phyloP scores from a whole-genome alignment of 345 rosid genomes.

The Erucastrum elatum region DNA sequence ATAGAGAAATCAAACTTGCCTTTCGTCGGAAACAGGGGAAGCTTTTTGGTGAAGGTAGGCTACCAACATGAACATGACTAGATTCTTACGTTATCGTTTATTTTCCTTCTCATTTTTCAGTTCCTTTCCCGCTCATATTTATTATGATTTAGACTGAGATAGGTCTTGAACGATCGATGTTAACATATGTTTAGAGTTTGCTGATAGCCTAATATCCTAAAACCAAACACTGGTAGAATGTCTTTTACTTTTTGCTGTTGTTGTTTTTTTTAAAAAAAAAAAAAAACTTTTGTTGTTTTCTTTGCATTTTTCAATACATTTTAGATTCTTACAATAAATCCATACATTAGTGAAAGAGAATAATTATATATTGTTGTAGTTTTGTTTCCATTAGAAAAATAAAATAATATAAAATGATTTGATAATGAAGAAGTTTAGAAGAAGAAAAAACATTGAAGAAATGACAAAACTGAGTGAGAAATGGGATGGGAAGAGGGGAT shows the following conservation, averaged over 20 bases:
- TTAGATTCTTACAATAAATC: background rate
- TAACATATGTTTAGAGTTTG: constrained; percentile 11
- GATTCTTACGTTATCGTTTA: constrained; percentile 28
- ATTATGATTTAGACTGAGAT: background rate
- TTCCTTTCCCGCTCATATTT: background rate
- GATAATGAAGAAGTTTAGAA: background rate
- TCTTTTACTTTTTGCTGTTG: no score
- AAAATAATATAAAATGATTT: background rate
- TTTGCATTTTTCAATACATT: background rate
- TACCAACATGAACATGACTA: constrained; percentile 33
- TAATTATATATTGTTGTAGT: background rate
- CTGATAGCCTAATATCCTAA: constrained; percentile 3
- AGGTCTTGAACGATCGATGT: constrained; percentile 14
- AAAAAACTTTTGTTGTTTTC: background rate
- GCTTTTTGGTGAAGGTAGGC: constrained; percentile 37
- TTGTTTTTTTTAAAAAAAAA: no score
- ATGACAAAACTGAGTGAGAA: constrained; percentile 33
- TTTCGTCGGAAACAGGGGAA: constrained; percentile 24
- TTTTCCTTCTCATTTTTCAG: background rate
- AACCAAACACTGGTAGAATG: background rate
- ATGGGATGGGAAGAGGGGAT: constrained; percentile 40
- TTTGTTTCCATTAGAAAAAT: background rate
- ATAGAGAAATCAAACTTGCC: constrained; percentile 16
- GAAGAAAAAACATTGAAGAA: background rate
- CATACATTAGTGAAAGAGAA: constrained; percentile 13